Conservation (phyloP, 495 filamentous ascomycete species). For the Aspergillus bertholletiae region DNA sequence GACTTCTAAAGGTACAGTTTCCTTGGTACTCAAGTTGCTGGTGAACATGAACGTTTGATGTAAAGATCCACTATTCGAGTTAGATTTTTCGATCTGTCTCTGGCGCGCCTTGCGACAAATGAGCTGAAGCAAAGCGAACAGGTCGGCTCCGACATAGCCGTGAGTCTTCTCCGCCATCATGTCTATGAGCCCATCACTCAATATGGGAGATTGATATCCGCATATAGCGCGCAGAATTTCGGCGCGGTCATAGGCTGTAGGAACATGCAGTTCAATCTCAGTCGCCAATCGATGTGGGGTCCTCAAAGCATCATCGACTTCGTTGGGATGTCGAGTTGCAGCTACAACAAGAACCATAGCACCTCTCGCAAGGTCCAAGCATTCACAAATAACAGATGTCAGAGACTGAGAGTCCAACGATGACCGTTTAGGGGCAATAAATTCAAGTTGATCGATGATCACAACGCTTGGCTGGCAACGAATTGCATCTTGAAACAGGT, state of each 20-base stretch:
- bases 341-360: conserved; percentile 64
- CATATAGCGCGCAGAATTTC: conserved; percentile 64
- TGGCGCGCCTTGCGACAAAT: conserved; percentile 40
- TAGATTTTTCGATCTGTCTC: conserved; percentile 23
- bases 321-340: conserved; percentile 65
- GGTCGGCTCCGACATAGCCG: conserved; percentile 65
- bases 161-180: conserved; percentile 57
- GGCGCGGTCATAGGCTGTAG: conserved; percentile 64
- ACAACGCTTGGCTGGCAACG: conserved; percentile 75
- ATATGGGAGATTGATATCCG: conserved; percentile 23
- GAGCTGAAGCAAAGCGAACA: conserved; percentile 49
- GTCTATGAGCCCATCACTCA: conserved; percentile 36
- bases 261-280: conserved; percentile 79
- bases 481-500: conserved; percentile 68
- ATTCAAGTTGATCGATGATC: conserved; percentile 77
- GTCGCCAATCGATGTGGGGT: conserved; percentile 61
- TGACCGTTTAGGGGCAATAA: conserved; percentile 60
- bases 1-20: conserved; percentile 24
- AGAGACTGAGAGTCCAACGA: conserved; percentile 36
- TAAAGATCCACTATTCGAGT: neutral
- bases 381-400: conserved; percentile 37
- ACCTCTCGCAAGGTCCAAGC: conserved; percentile 40
- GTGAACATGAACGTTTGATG: neutral
- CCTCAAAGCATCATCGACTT: conserved; percentile 71
- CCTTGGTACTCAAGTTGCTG: neutral